Base-by-base conservation (phyloP, 2,329 filamentous ascomycete genomes). In the Cladosporium sp. region DNA sequence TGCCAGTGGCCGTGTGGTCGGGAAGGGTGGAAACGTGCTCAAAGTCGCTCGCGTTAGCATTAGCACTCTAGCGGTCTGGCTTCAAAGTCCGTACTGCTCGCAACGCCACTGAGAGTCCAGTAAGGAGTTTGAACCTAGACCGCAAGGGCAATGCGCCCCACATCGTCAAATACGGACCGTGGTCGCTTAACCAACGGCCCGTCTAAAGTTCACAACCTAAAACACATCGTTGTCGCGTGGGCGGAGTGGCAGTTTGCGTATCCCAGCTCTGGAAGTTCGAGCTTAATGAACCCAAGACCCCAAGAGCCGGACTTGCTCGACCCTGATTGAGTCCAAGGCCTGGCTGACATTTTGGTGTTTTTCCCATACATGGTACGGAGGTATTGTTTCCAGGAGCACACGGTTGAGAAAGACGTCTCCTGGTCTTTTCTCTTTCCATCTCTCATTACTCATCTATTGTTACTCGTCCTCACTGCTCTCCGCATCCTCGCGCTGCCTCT, bases 401-500 rank as follows among this genome's bases (percentile, higher is more conserved):
- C 8, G 18, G 1, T n/a, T 10, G 6, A n/a, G 39, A 21, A n/a
- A n/a, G n/a, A n/a, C 39, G 14, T 7, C 18, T 21, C 2, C 39
- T n/a, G 18, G 16, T n/a, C 39, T 43, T 43, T 8, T 28, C 18
- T 21, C 39, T 3, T 18, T 21, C 7, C 39, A 4, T 10, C 8
- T 32, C 21, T 4, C 16, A n/a, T 28, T 53, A 28, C 26, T 60
- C 28, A 13, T 46, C 28, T 61, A 43, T 21, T 34, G 25, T 21
- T 34, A 18, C 23, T 43, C 59, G 28, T 71, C 72, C 32, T 73
- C 74, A 57, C 71, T 72, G 10, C 67, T 65, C 10, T 68, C 67
- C 3, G 63, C 71, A 34, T 78, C 76, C 18, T 76, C 74, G 64
- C 73, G 71, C 66, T 79, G 77, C 64, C 77, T 71, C 70, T 79